These are phyloP conservation scores for Hypomyces perniciosus DNA, from an alignment of 2,329 filamentous ascomycete species.

Conservation along the genomic window DNA sequence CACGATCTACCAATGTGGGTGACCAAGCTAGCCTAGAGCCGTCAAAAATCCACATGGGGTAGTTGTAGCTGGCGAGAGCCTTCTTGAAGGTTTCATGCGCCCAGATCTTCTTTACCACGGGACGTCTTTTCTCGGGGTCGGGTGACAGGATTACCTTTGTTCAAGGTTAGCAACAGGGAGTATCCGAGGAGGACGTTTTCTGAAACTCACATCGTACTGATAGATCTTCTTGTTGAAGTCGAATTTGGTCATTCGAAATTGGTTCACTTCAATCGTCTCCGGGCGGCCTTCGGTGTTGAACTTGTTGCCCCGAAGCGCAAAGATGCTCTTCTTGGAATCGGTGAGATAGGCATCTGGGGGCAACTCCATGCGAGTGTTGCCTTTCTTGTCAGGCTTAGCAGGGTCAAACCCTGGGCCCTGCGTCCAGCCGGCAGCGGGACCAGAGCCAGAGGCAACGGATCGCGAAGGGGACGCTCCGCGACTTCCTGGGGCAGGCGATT, in stretches of 20 bases:
- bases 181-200: not conserved
- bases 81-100: conserved; percentile 53
- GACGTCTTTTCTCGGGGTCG: conserved; percentile 53
- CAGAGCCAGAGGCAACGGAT: conserved; percentile 14
- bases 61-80: conserved; percentile 42
- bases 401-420: conserved; percentile 39
- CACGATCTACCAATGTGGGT: conserved; percentile 34
- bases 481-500: conserved; percentile 8
- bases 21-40: conserved; percentile 81
- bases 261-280: conserved; percentile 60
- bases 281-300: conserved; percentile 54
- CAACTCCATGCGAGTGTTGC: conserved; percentile 48
- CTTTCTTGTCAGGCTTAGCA: conserved; percentile 26
- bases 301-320: conserved; percentile 28
- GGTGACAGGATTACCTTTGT: conserved; percentile 59
- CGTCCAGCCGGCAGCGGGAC: conserved; percentile 20
- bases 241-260: conserved; percentile 61
- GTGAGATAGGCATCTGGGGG: conserved; percentile 50
- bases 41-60: conserved; percentile 64
- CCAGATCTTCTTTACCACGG: conserved; percentile 73
- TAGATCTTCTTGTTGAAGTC: conserved; percentile 56
- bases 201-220: conserved; percentile 73
- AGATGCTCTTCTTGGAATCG: conserved; percentile 28
- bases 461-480: conserved; percentile 15
- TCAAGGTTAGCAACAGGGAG: not conserved